A percentile compares a stretch with the other conserved stretches of the same genome.
Conservation (phyloP, 257 asterid species). For the Solanum arcanum region DNA sequence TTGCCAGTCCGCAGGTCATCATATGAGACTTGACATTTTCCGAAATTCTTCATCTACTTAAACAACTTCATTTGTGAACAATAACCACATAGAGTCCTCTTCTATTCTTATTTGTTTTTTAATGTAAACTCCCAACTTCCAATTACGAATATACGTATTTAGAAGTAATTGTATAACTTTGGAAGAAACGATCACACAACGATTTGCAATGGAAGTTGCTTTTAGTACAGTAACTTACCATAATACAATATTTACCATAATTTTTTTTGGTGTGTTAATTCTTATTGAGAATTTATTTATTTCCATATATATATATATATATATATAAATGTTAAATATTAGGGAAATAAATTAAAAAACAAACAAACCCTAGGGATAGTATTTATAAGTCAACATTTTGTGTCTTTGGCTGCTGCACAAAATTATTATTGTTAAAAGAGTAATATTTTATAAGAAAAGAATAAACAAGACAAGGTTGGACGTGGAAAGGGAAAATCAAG, state of each 20-base stretch:
- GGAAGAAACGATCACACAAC: neutral
- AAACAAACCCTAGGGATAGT: neutral
- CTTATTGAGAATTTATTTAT: neutral
- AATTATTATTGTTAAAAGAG: neutral
- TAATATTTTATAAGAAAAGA: neutral
- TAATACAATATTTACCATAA: neutral
- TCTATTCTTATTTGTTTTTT: neutral
- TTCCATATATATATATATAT: neutral
- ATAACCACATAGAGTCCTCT: neutral
- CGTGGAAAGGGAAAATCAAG: neutral
- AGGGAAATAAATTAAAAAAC: neutral
- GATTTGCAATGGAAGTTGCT: neutral
- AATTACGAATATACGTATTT: neutral
- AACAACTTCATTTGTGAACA: neutral
- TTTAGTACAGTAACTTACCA: neutral
- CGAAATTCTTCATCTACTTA: neutral
- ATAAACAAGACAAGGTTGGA: neutral
- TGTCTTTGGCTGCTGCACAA: neutral
- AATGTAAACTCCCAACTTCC: neutral
- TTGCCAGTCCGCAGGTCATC: neutral
- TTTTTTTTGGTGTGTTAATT: neutral
- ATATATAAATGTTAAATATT: neutral
- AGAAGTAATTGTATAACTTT: neutral
- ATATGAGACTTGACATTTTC: neutral
- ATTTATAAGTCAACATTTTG: neutral